Base-by-base conservation (phyloP, 768 basidiomycete species). In the Boletus bicolor region DNA sequence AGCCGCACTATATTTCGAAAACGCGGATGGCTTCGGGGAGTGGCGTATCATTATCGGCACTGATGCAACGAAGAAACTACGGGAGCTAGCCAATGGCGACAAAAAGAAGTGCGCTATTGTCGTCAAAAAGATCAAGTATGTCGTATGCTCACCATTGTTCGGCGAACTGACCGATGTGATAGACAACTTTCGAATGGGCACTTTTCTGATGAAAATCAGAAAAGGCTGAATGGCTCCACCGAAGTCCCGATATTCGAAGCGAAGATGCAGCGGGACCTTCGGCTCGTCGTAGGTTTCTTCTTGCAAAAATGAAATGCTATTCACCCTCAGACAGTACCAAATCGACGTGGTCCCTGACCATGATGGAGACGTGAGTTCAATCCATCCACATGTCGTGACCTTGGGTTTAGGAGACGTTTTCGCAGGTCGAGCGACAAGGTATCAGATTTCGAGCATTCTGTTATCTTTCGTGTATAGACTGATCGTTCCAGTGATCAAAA, bases 131-230 rank as follows among this genome's bases (percentile, higher is more conserved):
- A 86, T 89, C 64, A 82, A 76, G 88, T 85, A 47, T 28, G 77
- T 63, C 3, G 6, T 12, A 9, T 39, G 35, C 37, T 51, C 49
- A 8, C 7, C 9, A 24, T 35, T 28, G 12, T 37, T n/a, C 39
- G 10, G 30, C n/a, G 7, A 48, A 32, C 36, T 56, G 39, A 55
- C 37, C 5, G 3, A 36, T 7, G 9, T 34, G 24, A 32, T 44
- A 89, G 87, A 63, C 83, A 89, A 56, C 75, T 90, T 11, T 89
- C 87, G 0, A 77, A 79, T 4, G 87, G 87, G 0, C 79, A 83
- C 53, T 88, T 89, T 61, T 87, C 87, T 1, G 74, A 76, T 11
- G 82, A 85, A 54, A 89, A 88, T 57, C 84, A 88, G 59, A 85
- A 86, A 66, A 70, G 78, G 7, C 70, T 88, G 12, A 82, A 74